These are phyloP conservation scores for Solanum hybrid DNA, from an alignment of 305 asterid species.

Conservation along the genomic window DNA sequence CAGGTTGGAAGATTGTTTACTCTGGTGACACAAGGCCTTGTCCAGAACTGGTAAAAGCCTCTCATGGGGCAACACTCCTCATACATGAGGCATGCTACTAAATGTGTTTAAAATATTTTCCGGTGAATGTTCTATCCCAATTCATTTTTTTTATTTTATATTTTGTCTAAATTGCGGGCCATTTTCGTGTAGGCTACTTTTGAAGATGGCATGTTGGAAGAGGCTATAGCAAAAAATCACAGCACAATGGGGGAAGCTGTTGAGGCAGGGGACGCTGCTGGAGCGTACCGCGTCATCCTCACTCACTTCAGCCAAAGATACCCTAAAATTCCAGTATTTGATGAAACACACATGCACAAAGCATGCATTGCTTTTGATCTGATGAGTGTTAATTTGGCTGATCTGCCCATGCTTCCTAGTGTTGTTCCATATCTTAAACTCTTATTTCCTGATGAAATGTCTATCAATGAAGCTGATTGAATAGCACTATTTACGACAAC, in stretches of 20 bases:
- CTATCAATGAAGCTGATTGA: background rate
- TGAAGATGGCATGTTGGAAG: background rate
- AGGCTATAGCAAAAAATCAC: background rate
- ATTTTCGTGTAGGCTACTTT: background rate
- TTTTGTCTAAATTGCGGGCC: background rate
- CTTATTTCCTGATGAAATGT: background rate
- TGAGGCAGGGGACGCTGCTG: background rate
- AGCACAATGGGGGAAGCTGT: background rate
- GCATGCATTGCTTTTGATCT: background rate
- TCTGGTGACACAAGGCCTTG: background rate
- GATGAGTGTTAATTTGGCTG: background rate
- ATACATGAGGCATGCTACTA: background rate
- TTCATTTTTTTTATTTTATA: too few relatives aligned
- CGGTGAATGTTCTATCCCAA: background rate
- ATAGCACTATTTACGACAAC: background rate
- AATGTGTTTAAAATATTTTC: background rate
- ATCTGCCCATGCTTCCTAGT: background rate
- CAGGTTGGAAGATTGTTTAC: background rate
- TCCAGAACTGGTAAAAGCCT: background rate
- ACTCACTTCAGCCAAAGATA: background rate
- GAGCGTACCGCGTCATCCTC: background rate
- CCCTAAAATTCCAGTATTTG: background rate
- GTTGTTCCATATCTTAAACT: background rate
- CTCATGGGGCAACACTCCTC: background rate
- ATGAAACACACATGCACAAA: background rate